Evolutionary conservation across 1,139 yeast genomes (phyloP).

Genomic region (Candida sp.): DNA sequence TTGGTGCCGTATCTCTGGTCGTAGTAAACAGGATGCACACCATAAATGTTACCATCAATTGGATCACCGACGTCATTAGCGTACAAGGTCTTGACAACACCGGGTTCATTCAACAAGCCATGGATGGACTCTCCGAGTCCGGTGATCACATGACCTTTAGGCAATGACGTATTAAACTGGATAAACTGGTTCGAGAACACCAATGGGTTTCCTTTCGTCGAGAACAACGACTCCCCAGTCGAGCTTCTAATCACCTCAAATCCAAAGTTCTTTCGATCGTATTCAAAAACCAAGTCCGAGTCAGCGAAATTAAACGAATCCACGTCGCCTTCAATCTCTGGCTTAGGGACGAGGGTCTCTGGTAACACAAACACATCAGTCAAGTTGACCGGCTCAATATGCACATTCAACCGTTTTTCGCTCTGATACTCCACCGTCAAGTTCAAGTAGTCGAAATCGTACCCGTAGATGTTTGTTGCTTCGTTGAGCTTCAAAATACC

Average conservation of each 20-base stretch:
- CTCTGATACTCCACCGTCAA: constrained; percentile 32
- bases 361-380: constrained; percentile 29
- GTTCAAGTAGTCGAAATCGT: constrained; percentile 27
- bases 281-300: constrained; percentile 24
- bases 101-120: constrained; percentile 29
- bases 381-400: constrained; percentile 26
- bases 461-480: constrained; percentile 32
- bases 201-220: constrained; percentile 26
- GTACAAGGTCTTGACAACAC: constrained; percentile 27
- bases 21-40: constrained; percentile 26
- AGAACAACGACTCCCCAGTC: constrained; percentile 24
- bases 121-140: constrained; percentile 37
- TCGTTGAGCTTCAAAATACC: constrained; percentile 25
- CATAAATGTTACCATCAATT: constrained; percentile 26
- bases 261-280: constrained; percentile 22
- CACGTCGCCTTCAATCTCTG: constrained; percentile 16
- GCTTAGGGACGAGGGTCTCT: constrained; percentile 24
- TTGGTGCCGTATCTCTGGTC: constrained; percentile 24
- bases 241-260: constrained; percentile 27
- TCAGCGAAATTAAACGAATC: constrained; percentile 15
- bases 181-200: constrained; percentile 35
- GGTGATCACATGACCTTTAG: constrained; percentile 26
- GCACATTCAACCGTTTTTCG: constrained; percentile 24
- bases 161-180: constrained; percentile 31
- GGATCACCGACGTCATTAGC: constrained; percentile 27